Conservation (phyloP, 1,284 basidiomycete genomes). For the Singerocomus inundabilis region DNA sequence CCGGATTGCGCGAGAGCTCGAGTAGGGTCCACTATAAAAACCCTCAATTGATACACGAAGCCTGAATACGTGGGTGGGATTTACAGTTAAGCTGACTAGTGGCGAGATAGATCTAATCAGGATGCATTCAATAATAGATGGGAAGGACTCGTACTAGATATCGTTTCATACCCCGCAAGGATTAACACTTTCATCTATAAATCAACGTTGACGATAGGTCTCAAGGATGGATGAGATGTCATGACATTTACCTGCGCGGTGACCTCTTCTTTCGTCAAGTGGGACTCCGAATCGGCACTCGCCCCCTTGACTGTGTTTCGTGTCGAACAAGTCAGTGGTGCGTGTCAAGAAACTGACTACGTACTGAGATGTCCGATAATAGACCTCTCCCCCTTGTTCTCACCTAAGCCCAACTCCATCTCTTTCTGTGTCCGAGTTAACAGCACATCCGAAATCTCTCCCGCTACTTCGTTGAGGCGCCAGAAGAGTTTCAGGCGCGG, state of each 20-base stretch:
- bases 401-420: slow-evolving; percentile 31
- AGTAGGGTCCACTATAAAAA: slow-evolving; percentile 28
- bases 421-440: slow-evolving; percentile 43
- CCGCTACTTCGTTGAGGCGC: slow-evolving; percentile 40
- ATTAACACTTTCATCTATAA: slow-evolving; percentile 38
- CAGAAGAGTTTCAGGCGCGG: slow-evolving; percentile 34
- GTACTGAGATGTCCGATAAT: slow-evolving; percentile 39
- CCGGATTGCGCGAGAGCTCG: slow-evolving; percentile 22
- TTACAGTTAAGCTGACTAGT: slow-evolving; percentile 29
- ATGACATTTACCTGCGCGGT: slow-evolving; percentile 45
- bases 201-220: not conserved
- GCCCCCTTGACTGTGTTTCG: slow-evolving; percentile 35
- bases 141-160: slow-evolving; percentile 32
- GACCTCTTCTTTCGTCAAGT: slow-evolving; percentile 66
- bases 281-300: slow-evolving; percentile 37
- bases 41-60: not conserved
- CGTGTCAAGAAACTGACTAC: not conserved
- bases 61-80: not conserved
- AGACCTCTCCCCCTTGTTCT: slow-evolving; percentile 43
- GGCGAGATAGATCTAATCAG: not conserved
- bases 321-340: not conserved
- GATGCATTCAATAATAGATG: not conserved
- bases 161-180: slow-evolving; percentile 42
- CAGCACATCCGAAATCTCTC: slow-evolving; percentile 46
- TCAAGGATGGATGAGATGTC: not conserved